Conservation (phyloP, 495 filamentous ascomycete species). For the Glonium stellatum region DNA sequence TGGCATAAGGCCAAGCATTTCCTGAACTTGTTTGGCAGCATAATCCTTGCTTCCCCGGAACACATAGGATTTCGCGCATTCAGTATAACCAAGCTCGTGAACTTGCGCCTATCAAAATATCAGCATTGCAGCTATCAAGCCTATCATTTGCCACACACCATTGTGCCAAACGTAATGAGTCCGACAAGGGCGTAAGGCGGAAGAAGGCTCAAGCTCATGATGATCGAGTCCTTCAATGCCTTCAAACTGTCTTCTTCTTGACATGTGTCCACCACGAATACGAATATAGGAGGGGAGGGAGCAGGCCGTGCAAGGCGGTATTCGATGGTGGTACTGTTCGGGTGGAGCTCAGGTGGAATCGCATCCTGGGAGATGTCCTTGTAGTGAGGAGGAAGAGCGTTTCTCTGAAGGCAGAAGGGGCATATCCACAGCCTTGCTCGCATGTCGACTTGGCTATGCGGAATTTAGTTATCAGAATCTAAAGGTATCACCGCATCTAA, state of each 20-base stretch:
- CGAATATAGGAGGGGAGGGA: slow-evolving; percentile 89
- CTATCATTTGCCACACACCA: slow-evolving; percentile 50
- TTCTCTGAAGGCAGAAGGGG: slow-evolving; percentile 94
- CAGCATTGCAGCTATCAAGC: slow-evolving; percentile 18
- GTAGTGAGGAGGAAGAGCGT: slow-evolving; percentile 92
- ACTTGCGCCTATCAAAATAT: slow-evolving; percentile 68
- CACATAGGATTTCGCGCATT: slow-evolving; percentile 99
- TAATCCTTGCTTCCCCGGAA: slow-evolving; percentile 99
- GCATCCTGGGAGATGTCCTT: slow-evolving; percentile 95
- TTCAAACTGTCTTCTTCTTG: slow-evolving; percentile 97
- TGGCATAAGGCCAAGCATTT: slow-evolving; percentile 83
- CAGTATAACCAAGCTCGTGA: slow-evolving; percentile 95
- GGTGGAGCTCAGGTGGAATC: slow-evolving; percentile 93
- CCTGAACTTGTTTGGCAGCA: slow-evolving; percentile 90
- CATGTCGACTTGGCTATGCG: slow-evolving; percentile 79
- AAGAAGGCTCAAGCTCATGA: slow-evolving; percentile 93
- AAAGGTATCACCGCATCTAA: slow-evolving; percentile 28
- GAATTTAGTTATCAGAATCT: slow-evolving; percentile 5
- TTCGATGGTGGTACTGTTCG: slow-evolving; percentile 91
- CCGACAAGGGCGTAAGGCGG: slow-evolving; percentile 92
- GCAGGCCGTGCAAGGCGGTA: slow-evolving; percentile 90
- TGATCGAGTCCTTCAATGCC: slow-evolving; percentile 89
- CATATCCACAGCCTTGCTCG: slow-evolving; percentile 96
- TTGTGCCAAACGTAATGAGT: slow-evolving; percentile 92
- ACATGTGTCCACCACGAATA: slow-evolving; percentile 97